phyloP scores from a whole-genome alignment of 1,284 basidiomycete genomes.

The Mycosarcoma mackinlayi region DNA sequence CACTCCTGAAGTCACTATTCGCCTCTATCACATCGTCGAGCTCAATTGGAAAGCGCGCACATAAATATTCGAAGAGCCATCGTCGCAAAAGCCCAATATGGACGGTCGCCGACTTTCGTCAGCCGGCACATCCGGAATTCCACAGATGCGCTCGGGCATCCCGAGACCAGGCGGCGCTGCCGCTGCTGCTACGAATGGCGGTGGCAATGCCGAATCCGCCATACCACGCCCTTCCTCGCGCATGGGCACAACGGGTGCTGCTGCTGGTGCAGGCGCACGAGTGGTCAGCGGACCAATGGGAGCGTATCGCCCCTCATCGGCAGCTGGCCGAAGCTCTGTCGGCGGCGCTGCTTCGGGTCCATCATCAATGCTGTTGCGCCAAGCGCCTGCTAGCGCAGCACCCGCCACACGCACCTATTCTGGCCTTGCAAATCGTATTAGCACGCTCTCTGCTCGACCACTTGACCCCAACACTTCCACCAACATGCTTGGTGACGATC shows the following conservation, averaged over 20 bases:
- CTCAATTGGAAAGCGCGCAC: too few species aligned
- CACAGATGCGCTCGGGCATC: conserved; percentile 40
- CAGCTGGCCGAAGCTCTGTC: conserved; percentile 19
- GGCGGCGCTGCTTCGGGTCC: conserved; percentile 5
- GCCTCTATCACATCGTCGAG: too few species aligned
- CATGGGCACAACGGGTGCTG: conserved; percentile 5
- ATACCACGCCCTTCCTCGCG: conserved; percentile 40
- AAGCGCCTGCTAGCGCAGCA: conserved; percentile 27
- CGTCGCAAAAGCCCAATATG: conserved; percentile 16
- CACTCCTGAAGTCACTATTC: too few species aligned
- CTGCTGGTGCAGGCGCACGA: conserved; percentile 3
- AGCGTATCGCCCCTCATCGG: conserved; percentile 22
- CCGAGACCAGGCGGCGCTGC: conserved; percentile 30
- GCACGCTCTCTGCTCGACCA: conserved; percentile 31
- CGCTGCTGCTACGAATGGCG: neutral
- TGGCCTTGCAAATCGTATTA: conserved; percentile 32
- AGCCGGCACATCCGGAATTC: conserved; percentile 34
- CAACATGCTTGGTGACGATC: conserved; percentile 31
- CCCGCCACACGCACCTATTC: conserved; percentile 31
- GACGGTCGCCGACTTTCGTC: conserved; percentile 28
- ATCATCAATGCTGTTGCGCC: conserved; percentile 18
- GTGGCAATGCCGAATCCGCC: conserved; percentile 10
- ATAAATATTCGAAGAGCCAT: too few species aligned
- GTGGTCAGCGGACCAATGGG: conserved; percentile 37
- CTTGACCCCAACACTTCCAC: conserved; percentile 26